Evolutionary conservation across 2,329 filamentous ascomycete genomes (phyloP), one percentile per base, ranked within the genome.

Genomic region (Penicillium sp.): DNA sequence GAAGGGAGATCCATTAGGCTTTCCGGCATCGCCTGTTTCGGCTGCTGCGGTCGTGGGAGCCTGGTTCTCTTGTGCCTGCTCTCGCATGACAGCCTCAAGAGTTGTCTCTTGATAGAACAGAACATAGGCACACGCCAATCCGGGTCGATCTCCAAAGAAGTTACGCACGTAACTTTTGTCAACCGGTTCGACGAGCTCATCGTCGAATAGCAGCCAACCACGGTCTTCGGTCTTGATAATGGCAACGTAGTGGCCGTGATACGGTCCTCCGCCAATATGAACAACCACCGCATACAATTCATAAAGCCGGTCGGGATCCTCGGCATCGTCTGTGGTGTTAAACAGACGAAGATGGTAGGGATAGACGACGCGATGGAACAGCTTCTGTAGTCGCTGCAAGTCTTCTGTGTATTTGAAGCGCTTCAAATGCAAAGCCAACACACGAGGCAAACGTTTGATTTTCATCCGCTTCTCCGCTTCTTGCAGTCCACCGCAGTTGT

Each of bases 401-500:
- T 97, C 91, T 65, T 97, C 93, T 2, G 91, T 96, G 66, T 96
- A 98, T 72, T 97, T 97, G 76, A 98, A 98, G 49, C 93, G 82
- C 72, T 98, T 98, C 55, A 98, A 72, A 65, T 98, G 93, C 51
- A 98, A 74, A 4, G 93, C 90, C 56, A 98, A 72, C 52, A 98
- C 88, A 64, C 88, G 89, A 4, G 93, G 93, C 64, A 97, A 73
- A 46, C 87, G 82, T 74, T 98, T 97, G 60, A 98, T 91, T 75
- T 97, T 98, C 93, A 98, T 98, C 56, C 93, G 82, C 75, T 97
- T 98, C 69, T 98, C 93, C 0, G 93, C 93, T 71, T 98, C 93
- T 69, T 98, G 93, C 48, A 98, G 74, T 3, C 93, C 93, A 46
- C 93, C 93, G 60, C 93, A 98, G 61, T 90, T 90, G 67, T 98